Evolutionary conservation across 495 filamentous ascomycete species (phyloP), one percentile per base, ranked within the genome.

Genomic region (Jackrogersella multiformis): DNA sequence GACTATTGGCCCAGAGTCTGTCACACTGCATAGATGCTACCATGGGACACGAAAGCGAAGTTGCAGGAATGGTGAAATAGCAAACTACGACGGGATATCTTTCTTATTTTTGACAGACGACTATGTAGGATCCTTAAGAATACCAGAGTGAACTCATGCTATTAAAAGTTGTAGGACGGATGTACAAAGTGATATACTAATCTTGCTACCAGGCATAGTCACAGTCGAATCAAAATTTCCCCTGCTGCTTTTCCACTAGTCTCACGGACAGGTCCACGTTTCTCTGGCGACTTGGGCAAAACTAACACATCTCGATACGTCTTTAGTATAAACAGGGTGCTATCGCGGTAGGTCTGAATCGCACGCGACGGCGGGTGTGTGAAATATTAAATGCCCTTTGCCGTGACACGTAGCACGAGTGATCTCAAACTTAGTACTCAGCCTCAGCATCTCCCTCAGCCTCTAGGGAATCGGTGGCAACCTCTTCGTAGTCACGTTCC

Each of bases 401-500:
- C 60, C 58, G 59, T 68, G 70, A 70, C 57, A 66, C 65, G 61
- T 67, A 65, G 59, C 58, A 54, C 59, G 42, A 57, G 56, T 49
- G 44, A 54, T 39, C 52, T 62, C 41, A 36, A 62, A 18, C 76
- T 80, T 97, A 99, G 88, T 99, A 99, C 87, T 99, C 95, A 66
- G 92, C 92, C 84, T 97, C 94, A 70, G 84, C 84, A 76, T 88
- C 90, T 70, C 93, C 92, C 70, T 95, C 95, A 61, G 87, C 92
- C 81, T 94, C 93, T 66, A 95, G 78, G 65, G 94, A 97, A 81
- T 99, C 95, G 76, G 93, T 93, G 68, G 93, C 95, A 73, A 99
- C 95, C 81, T 99, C 95, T 84, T 98, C 96, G 84, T 99, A 99
- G 81, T 99, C 95, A 68, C 94, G 91, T 88, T 99, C 95, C 42